Base-by-base conservation (phyloP, 371 early-diverging fungal species). In the Chytridiales sp. region DNA sequence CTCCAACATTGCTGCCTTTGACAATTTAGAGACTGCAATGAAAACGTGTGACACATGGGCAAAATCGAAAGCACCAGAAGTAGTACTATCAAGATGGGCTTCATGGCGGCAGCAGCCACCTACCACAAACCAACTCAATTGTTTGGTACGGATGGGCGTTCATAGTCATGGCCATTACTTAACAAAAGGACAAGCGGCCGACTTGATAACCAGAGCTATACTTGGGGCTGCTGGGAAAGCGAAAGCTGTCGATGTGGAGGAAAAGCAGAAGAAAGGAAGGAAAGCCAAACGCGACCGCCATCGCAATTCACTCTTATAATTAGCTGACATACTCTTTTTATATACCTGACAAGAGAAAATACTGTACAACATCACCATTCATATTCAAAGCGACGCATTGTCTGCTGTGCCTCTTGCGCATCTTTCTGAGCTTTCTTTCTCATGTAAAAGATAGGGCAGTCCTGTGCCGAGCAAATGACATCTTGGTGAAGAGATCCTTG, bases 401-500 rank as follows among this genome's bases (percentile, higher is more conserved):
- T 70, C 9, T 79, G 70, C 0, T 79, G 52, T 4, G 90, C 82
- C 27, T 93, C 93, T 40, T 85, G 78, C 65, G 95, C 80, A 65
- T 99, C 99, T 72, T 97, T 99, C 61, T 93, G 96, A 3, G 89
- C 94, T 75, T 98, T 98, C 67, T 92, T 97, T 64, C 99, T 87
- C 96, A 98, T 98, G 73, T 99, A 99, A 68, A 98, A 99, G 46
- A 99, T 99, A 3, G 99, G 95, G 73, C 99, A 97, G 75, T 99
- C 99, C 74, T 89, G 90, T 68, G 93, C 94, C 4, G 93, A 89
- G 80, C 99, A 99, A 54, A 99, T 79, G 5, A 99, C 97, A 56
- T 98, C 98, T 66, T 93, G 94, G 72, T 95, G 93, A 50, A 98
- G 68, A 57, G 91, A 89, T 11, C 98, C 97, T 75, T 98, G 98